Base-by-base conservation (phyloP, 306 rosid species). In the Elaeagnus macrophylla region DNA sequence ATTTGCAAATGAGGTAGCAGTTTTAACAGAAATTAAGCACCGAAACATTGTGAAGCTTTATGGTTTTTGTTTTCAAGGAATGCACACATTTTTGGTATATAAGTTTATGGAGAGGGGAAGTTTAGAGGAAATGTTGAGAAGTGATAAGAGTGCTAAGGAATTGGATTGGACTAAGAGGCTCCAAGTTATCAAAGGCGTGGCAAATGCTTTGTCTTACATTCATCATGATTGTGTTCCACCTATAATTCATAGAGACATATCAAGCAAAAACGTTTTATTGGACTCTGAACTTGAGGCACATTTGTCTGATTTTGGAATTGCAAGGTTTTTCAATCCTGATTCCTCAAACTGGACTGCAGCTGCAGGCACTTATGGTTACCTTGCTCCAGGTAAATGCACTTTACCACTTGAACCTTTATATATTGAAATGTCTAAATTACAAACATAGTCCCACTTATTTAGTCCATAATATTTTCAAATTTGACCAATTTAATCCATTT, bases 301-400 rank as follows among this genome's bases (percentile, higher is more conserved):
- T 17, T 53, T 71, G 7, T 71, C 76, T 0, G 72, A 65, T 59
- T 65, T 72, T 1, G 76, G 72, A 25, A 70, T 45, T 1, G 75
- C 75, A 12, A 64, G 53, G 51, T 39, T 63, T 51, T 2, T 70
- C n/a, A 13, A 57, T 12, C 56, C 40, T 5, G 61, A 70, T 9
- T 63, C 75, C 18, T 63, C 75, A 1, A 63, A 70, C 25, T 57
- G 60, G 56, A 57, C 70, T 14, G 45, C 43, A 7, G 53, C 46
- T 52, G 75, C 66, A 1, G 76, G 76, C 17, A 65, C 76, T 5
- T 54, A 32, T 14, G 68, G 76, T 32, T 72, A 72, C 14, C 47
- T 48, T 4, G 76, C 76, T 7, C 76, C 76, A 18, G 72, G 77
- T 72, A 65, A 10, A 0, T 10, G 1, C 7, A 16, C 7, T 6